Base-by-base conservation (phyloP, 345 rosid species). In the Cardamine resedifolia region DNA sequence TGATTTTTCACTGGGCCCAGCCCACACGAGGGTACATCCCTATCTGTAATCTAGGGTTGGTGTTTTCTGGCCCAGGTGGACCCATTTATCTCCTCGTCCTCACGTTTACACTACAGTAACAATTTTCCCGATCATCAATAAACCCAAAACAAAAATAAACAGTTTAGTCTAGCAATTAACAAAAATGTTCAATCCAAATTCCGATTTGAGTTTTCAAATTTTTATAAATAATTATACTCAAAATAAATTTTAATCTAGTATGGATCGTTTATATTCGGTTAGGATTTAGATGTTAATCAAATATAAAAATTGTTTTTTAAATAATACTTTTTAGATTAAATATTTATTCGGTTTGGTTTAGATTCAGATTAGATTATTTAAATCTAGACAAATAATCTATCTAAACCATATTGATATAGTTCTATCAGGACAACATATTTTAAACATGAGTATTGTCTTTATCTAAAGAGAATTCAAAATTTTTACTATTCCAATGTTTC, bases 21-120 rank as follows among this genome's bases (percentile, higher is more conserved):
- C 66, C 67, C 76, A 77, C 72, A 70, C 76, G 80, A 77, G 67
- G 58, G 65, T 75, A 16, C 48, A 62, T 69, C 59, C 45, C 38
- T 70, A 20, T 64, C 72, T 8, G 0, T 48, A 57, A 47, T 55
- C 18, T 52, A 30, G n/a, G 56, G 6, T 64, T 48, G 45, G 59
- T n/a, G 50, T 43, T 63, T 49, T 64, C 5, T 18, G 71, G 71
- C 71, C 75, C 59, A 55, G 30, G 60, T 70, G 79, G 75, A 45
- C 71, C 79, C 39, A 49, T 55, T 55, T 57, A 38, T 48, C n/a
- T 39, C 24, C 56, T 76, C 34, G 19, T 55, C 74, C 79, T 62
- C 74, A 68, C 39, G 33, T 61, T 55, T 61, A 0, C 59, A 28
- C 21, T 55, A n/a, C 59, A 28, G 38, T 55, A n/a, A 55, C 14